Evolutionary conservation across 1,284 basidiomycete species (phyloP).

Genomic region (Hemileia vastatrix): DNA sequence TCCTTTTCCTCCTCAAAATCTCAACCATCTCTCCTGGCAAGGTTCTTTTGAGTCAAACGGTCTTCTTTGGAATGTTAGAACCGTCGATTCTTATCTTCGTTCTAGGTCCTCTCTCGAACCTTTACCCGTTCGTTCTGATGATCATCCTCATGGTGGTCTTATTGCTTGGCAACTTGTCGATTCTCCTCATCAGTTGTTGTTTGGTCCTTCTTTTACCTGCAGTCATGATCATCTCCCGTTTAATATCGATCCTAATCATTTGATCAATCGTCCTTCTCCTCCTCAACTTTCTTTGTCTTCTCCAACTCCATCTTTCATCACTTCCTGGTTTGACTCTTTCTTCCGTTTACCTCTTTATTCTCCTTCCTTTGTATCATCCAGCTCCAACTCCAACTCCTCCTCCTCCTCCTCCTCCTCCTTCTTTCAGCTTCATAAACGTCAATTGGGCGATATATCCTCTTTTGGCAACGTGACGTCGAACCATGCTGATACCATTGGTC

Average conservation of each 20-base stretch:
- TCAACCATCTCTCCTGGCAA: too few species aligned
- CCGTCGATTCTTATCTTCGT: slow-evolving; percentile 60
- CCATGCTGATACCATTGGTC: slow-evolving; percentile 38
- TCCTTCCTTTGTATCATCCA: too few species aligned
- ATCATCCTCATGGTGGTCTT: slow-evolving; percentile 49
- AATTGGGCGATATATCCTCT: slow-evolving; percentile 49
- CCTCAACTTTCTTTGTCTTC: background rate
- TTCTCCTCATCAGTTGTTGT: slow-evolving; percentile 55
- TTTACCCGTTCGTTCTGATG: slow-evolving; percentile 19
- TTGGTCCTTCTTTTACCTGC: slow-evolving; percentile 49
- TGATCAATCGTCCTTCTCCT: slow-evolving; percentile 32
- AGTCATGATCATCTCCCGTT: slow-evolving; percentile 60
- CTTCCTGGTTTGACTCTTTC: slow-evolving; percentile 29
- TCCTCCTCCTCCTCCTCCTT: background rate
- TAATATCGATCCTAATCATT: slow-evolving; percentile 54
- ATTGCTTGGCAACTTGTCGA: slow-evolving; percentile 60
- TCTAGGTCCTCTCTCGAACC: slow-evolving; percentile 55
- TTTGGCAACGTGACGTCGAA: slow-evolving; percentile 10
- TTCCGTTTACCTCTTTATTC: slow-evolving; percentile 3
- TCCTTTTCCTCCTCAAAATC: slow-evolving; percentile 38
- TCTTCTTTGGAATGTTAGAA: slow-evolving; percentile 62
- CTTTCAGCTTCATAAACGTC: slow-evolving; percentile 54
- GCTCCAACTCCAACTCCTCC: background rate
- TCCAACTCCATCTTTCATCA: slow-evolving; percentile 15
- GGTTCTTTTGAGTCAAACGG: slow-evolving; percentile 64